Conservation (phyloP, 208 protist species). For the Plasmodiophora brassicae region DNA sequence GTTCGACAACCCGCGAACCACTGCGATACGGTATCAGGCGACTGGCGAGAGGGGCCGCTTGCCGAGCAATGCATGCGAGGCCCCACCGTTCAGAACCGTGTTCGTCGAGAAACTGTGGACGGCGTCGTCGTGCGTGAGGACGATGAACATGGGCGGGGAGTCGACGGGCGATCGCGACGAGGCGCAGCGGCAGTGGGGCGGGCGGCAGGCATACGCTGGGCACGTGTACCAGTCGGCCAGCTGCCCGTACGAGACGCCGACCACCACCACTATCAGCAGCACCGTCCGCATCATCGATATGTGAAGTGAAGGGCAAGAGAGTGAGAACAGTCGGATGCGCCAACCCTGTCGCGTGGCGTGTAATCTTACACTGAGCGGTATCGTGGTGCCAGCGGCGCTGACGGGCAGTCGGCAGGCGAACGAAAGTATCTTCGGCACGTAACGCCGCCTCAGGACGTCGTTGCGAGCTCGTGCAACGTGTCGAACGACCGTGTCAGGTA, state of each 20-base stretch:
- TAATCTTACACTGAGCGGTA: too few relatives aligned
- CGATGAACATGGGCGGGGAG: background rate
- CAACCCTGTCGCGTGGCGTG: too few relatives aligned
- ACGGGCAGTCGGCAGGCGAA: too few relatives aligned
- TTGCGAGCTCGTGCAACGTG: too few relatives aligned
- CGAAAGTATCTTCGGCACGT: too few relatives aligned
- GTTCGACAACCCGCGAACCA: background rate
- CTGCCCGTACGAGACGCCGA: background rate
- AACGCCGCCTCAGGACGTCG: too few relatives aligned
- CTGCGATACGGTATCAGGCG: background rate
- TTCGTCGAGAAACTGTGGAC: background rate
- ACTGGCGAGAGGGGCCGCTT: too few relatives aligned
- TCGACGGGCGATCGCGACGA: background rate
- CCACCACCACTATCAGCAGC: background rate
- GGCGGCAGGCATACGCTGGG: background rate
- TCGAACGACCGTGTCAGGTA: too few relatives aligned
- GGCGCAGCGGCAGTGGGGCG: background rate
- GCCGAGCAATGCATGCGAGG: background rate
- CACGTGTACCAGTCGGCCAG: background rate
- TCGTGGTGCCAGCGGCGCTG: too few relatives aligned
- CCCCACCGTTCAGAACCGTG: background rate
- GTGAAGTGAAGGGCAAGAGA: too few relatives aligned
- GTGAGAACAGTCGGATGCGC: too few relatives aligned
- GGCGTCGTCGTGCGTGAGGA: constrained; percentile 16
- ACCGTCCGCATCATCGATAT: too few relatives aligned